Base-by-base conservation (phyloP, 2,329 filamentous ascomycete species). In the Dactylellina cionopaga region DNA sequence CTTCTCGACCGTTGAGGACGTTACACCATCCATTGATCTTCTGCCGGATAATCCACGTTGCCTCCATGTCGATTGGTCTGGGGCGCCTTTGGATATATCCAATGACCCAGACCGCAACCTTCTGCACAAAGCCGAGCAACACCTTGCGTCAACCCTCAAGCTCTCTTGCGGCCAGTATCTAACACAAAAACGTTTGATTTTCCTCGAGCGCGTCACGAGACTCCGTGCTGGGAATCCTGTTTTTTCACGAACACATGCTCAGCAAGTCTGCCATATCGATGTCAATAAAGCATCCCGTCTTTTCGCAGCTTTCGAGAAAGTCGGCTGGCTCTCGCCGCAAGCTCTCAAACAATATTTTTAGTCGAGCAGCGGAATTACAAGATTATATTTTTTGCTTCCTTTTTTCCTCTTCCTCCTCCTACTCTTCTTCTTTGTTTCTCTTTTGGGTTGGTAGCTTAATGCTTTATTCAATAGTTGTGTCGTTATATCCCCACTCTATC, bases 241-340 rank as follows among this genome's bases (percentile, higher is more conserved):
- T 78, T 97, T 96, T 80, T 89, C 92, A 80, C 96, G 96, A 85
- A 98, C 94, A 0, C 92, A 96, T 79, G 92, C 92, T 3, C 94
- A 98, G 80, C 91, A 96, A 80, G 92, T 92, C n/a, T 96, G 92
- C 85, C 96, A 96, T 83, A 96, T 97, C 75, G 94, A 98, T 78
- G 94, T 98, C 80, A 97, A 97, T 84, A 98, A 97, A 83, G 92
- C 93, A 2, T 96, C 92, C 75, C 94, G 94, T 80, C 84, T 98
- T 47, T 96, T 92, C 91, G 89, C 88, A 35, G 92, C 92, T 4
- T 98, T 92, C 79, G 91, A 96, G 52, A 89, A 88, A 77, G 91
- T 95, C 35, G 90, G 90, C 76, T 96, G 92, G 92, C 88, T 96
- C 74, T 84, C 90, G 41, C 80, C 80, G 7, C 80, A 83, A 44